These are phyloP conservation scores for Saccharomycopsis hybrid DNA, from an alignment of 1,139 yeast genomes.

Conservation along the genomic window DNA sequence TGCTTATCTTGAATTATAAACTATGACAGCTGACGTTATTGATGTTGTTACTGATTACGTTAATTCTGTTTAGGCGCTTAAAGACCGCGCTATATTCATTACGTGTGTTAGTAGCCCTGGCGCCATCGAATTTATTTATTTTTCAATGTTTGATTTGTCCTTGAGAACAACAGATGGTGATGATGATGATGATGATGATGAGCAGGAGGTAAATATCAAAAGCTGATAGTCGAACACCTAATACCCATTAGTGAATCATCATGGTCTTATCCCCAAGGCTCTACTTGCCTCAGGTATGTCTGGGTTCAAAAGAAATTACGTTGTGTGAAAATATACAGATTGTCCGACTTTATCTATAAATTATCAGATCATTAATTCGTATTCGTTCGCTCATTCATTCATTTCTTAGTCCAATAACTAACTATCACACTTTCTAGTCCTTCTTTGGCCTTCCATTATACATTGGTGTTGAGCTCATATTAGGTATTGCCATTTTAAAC, in stretches of 20 bases:
- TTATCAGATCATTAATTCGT: background rate
- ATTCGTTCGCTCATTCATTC: too few species aligned
- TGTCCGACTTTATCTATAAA: background rate
- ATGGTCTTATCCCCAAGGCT: slow-evolving; percentile 15
- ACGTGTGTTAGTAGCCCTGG: background rate
- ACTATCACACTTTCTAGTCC: slow-evolving; percentile 19
- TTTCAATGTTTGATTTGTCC: too few species aligned
- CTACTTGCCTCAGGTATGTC: slow-evolving; percentile 14
- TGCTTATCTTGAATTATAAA: too few species aligned
- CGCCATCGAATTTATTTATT: too few species aligned
- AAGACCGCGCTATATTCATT: background rate
- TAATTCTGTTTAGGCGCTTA: too few species aligned
- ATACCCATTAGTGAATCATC: background rate
- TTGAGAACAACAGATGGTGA: too few species aligned
- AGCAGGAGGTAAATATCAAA: background rate
- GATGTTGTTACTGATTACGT: too few species aligned
- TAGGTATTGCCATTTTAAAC: slow-evolving; percentile 76
- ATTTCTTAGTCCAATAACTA: too few species aligned
- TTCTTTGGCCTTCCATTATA: slow-evolving; percentile 72
- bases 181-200: too few species aligned
- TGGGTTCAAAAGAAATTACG: background rate
- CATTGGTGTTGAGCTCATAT: slow-evolving; percentile 77
- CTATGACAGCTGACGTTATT: too few species aligned
- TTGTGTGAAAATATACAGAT: background rate
- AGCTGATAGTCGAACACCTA: background rate